Conservation (phyloP, 2,329 filamentous ascomycete species). For the Knufia fluminis region DNA sequence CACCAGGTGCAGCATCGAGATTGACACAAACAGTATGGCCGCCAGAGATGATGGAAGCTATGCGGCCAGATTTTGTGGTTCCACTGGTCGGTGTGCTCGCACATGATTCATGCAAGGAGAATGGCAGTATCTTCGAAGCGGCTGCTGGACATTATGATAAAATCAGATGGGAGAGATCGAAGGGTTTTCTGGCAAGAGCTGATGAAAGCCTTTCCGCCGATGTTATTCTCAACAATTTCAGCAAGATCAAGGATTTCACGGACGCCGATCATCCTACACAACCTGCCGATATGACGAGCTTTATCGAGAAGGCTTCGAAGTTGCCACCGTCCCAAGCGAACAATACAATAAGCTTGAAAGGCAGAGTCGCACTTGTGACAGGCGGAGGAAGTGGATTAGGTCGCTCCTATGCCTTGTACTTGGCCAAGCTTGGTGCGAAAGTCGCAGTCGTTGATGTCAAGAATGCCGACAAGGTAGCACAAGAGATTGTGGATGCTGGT, state of each 20-base stretch:
- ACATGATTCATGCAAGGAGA: conserved; percentile 79
- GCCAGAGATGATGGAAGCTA: conserved; percentile 70
- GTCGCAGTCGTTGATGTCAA: conserved; percentile 90
- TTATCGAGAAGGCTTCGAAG: conserved; percentile 74
- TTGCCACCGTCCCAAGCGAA: conserved; percentile 60
- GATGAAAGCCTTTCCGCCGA: conserved; percentile 81
- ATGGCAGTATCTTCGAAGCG: conserved; percentile 81
- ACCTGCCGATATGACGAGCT: conserved; percentile 72
- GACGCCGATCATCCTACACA: conserved; percentile 75
- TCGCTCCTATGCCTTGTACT: conserved; percentile 76
- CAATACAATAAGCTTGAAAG: conserved; percentile 67
- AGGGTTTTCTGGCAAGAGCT: conserved; percentile 76
- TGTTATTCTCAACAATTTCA: conserved; percentile 80
- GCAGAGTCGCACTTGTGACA: conserved; percentile 75
- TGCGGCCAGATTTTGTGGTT: conserved; percentile 90
- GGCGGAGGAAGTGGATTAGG: conserved; percentile 81
- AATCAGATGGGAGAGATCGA: conserved; percentile 86
- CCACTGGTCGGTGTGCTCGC: conserved; percentile 81
- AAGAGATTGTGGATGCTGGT: conserved; percentile 81
- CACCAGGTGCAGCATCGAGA: conserved; percentile 85
- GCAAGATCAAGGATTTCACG: conserved; percentile 75
- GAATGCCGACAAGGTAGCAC: conserved; percentile 78
- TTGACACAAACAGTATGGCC: conserved; percentile 95
- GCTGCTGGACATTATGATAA: conserved; percentile 88
- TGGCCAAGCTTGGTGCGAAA: conserved; percentile 70